Evolutionary conservation across 2,329 filamentous ascomycete genomes (phyloP), one percentile per base, ranked within the genome.

Genomic region (Ceratocystiopsis minuta): DNA sequence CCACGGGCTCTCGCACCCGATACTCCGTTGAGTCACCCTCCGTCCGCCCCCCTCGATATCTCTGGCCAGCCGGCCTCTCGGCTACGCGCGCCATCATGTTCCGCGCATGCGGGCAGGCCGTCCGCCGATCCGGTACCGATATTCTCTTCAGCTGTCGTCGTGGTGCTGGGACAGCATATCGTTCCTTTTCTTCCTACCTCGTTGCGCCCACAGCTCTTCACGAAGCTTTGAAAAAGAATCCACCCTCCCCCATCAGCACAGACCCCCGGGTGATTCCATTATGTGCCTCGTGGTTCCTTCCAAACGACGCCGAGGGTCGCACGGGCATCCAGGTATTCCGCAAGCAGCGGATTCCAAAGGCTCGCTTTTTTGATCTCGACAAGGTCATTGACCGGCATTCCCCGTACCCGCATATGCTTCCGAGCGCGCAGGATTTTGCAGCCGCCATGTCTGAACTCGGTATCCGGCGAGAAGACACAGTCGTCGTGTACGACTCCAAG

Each of bases 301-400:
- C 90, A 48, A 96, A 94, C 59, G 88, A 94, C 51, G 49, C 56
- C 16, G 50, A 60, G 28, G 74, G 74, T 42, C 78, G 86, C 47
- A 82, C 74, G 39, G 90, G 90, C 42, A 75, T 81, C 51, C 70
- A 90, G 49, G 75, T 79, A 36, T 98, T 88, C 66, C 73, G 77
- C 50, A 72, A 84, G 56, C 74, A 78, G 55, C 83, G 85, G 53
- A 90, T 98, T 48, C 88, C 87, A 17, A 78, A 79, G 54, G 80
- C 90, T 1, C 81, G 86, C 31, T 98, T 96, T 72, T 98, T 98
- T 59, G 87, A 98, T 59, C 70, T 98, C 42, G 90, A 98, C 61
- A 84, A 77, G 53, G 73, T 94, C 56, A 85, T 90, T 54, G 87
- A 98, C 60, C 77, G 78, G 49, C 75, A 76, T 51, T 93, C 81